These are phyloP conservation scores for Xylaria polymorpha DNA, from an alignment of 2,329 filamentous ascomycete species.

Conservation along the genomic window DNA sequence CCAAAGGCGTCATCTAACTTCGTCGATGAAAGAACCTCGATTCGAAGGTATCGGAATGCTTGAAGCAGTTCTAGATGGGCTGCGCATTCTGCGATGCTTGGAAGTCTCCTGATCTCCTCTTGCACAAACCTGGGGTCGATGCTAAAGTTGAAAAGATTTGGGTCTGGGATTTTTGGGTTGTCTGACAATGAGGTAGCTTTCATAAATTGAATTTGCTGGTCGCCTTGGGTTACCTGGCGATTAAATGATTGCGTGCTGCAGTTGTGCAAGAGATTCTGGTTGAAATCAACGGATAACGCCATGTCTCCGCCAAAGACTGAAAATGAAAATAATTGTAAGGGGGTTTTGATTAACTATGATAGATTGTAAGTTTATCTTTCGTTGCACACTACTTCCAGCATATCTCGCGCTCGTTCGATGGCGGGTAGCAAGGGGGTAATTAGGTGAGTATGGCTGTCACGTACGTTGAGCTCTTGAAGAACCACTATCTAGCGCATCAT, in stretches of 20 bases:
- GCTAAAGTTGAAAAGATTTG: conserved; percentile 18
- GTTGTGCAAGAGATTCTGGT: conserved; percentile 11
- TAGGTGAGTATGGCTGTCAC: not conserved
- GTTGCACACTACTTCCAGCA: not conserved
- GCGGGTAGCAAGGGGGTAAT: too few relatives aligned
- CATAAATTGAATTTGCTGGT: not conserved
- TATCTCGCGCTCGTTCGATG: not conserved
- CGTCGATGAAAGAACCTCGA: conserved; percentile 4
- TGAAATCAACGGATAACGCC: conserved; percentile 8
- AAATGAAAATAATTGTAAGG: not conserved
- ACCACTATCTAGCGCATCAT: not conserved
- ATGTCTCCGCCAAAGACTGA: not conserved
- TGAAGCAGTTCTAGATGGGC: conserved; percentile 20
- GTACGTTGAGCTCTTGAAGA: not conserved
- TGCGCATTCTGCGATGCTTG: conserved; percentile 20
- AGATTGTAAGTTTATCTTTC: not conserved
- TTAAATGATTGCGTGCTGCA: conserved; percentile 15
- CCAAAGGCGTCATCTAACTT: conserved; percentile 12
- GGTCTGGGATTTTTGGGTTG: conserved; percentile 20
- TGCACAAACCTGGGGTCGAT: not conserved
- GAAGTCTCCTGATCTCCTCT: conserved; percentile 6
- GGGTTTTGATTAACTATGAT: not conserved
- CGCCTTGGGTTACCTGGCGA: not conserved
- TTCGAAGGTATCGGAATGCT: conserved; percentile 18
- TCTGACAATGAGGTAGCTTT: conserved; percentile 5